Base-by-base conservation (phyloP, 306 rosid genomes). In the Vigna angularis region DNA sequence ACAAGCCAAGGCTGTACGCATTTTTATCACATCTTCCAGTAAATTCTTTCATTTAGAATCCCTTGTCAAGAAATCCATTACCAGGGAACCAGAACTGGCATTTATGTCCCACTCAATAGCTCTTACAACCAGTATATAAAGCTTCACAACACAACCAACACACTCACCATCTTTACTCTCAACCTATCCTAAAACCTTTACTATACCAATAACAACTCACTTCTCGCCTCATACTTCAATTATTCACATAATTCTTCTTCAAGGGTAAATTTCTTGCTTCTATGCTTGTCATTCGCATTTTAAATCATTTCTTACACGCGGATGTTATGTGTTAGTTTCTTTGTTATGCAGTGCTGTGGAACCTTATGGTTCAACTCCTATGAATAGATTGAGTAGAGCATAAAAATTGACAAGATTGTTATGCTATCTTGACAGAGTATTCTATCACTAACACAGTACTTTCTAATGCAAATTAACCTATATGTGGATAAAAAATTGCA, bases 81-180 rank as follows among this genome's bases (percentile, higher is more conserved):
- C 77, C 42, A 77, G 76, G 75, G 82, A 89, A 82, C 61, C 79
- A 81, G 84, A 75, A 72, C 81, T 57, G 86, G 78, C 87, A 87
- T 56, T 75, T 77, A 66, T 78, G 89, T 78, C 81, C 93, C 87
- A 62, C 78, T 73, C 70, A 69, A 66, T 32, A 70, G 70, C 70
- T 75, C 88, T 77, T 73, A 77, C 72, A 32, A 69, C 85, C 30
- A 81, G 76, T 93, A 91, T 95, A 93, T 84, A 95, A 74, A 84
- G 85, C 83, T 87, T 75, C 73, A 47, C 80, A 75, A 83, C 68
- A 73, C 86, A 51, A 75, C 61, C 66, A 76, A 78, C 30, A 83
- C 75, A 85, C 77, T 86, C 92, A 87, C 81, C 88, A 82, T 49
- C 86, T 81, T 51, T 5, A 81, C 65, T 76, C 36, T 56, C 83